Evolutionary conservation across 2,329 filamentous ascomycete genomes (phyloP).

Genomic region (Arthrobotrys iridis): DNA sequence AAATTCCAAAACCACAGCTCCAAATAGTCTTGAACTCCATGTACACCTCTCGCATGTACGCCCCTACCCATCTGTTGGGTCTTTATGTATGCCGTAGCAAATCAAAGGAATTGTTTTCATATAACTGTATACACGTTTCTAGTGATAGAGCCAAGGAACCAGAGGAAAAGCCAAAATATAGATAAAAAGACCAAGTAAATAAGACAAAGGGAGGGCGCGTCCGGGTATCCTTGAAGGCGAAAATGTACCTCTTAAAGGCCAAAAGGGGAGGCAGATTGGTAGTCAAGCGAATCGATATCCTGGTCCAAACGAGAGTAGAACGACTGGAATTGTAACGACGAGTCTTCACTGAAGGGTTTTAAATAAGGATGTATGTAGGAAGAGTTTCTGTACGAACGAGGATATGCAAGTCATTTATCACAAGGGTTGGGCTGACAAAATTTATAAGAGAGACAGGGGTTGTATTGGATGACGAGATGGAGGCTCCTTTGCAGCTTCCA

Average conservation of each 20-base stretch:
- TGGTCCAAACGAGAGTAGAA: not conserved
- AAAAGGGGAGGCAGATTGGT: not conserved
- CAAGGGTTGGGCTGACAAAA: constrained; percentile 2
- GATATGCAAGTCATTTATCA: constrained; percentile 26
- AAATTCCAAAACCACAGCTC: no score
- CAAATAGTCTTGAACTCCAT: no score
- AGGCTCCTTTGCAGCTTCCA: not conserved
- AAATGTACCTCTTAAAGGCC: not conserved
- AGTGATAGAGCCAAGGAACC: not conserved
- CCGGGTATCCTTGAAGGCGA: not conserved
- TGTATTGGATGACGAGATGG: constrained; percentile 23
- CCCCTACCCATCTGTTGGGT: no score
- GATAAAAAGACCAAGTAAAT: not conserved
- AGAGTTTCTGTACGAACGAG: constrained; percentile 11
- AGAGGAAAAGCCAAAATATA: not conserved
- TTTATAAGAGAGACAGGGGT: constrained; percentile 8
- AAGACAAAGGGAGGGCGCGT: not conserved
- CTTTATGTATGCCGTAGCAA: no score
- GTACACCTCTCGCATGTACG: no score
- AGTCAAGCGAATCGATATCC: not conserved
- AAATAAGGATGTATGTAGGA: not conserved
- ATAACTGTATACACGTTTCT: not conserved
- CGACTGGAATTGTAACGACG: not conserved
- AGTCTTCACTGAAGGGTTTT: constrained; percentile 14
- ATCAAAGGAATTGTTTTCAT: not conserved